These are phyloP conservation scores for Fremontodendron californicum DNA, from an alignment of 345 rosid genomes.

Conservation along the genomic window DNA sequence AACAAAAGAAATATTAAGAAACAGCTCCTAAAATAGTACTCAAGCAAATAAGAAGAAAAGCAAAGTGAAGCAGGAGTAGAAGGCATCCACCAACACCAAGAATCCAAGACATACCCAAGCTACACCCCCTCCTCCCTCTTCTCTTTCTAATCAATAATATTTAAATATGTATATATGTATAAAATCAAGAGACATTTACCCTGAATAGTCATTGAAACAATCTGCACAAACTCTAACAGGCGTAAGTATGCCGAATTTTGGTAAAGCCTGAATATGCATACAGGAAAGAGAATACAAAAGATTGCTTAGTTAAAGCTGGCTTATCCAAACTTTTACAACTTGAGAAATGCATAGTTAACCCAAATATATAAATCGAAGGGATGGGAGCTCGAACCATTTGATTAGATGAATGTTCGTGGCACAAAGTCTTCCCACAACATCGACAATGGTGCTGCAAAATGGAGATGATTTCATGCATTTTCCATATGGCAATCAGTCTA, in stretches of 20 bases:
- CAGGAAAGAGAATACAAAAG: background rate
- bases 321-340: background rate
- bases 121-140: background rate
- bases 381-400: constrained; percentile 48
- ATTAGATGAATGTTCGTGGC: constrained; percentile 68
- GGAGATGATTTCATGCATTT: background rate
- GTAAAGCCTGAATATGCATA: constrained; percentile 43
- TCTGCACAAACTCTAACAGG: constrained; percentile 52
- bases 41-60: background rate
- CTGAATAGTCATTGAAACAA: constrained; percentile 20
- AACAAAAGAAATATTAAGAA: background rate
- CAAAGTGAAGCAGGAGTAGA: constrained; percentile 22
- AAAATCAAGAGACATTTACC: constrained; percentile 30
- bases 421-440: constrained; percentile 66
- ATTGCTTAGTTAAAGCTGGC: background rate
- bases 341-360: background rate
- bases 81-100: background rate
- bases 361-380: background rate
- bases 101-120: background rate
- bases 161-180: constrained; percentile 5
- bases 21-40: background rate
- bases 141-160: background rate
- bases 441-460: constrained; percentile 77
- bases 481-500: background rate
- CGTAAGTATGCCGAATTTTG: constrained; percentile 55